A percentile compares a stretch with the other conserved stretches of the same genome.
Conservation (phyloP, 164 flowering plant species). For the Chimonanthus praecox region DNA sequence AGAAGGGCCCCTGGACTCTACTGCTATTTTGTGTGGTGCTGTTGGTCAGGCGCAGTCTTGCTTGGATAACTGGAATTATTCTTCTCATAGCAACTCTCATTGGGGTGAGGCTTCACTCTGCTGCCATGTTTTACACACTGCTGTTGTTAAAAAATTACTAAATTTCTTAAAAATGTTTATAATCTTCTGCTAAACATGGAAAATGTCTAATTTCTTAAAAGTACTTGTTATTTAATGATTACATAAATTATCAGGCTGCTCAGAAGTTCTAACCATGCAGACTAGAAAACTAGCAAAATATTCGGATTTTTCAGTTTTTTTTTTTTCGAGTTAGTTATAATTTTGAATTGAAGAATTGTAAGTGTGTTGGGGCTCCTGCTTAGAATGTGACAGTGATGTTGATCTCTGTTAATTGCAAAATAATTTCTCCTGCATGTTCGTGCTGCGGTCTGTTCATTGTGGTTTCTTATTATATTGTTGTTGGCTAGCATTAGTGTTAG, state of each 20-base stretch:
- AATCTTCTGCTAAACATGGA: neutral
- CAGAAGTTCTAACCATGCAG: neutral
- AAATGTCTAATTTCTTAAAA: neutral
- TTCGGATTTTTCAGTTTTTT: neutral
- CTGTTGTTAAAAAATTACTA: neutral
- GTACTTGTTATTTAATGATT: neutral
- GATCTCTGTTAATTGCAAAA: no score
- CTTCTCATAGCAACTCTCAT: constrained; percentile 73
- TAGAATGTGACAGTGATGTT: no score
- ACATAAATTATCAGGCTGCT: neutral
- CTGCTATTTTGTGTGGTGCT: constrained; percentile 16
- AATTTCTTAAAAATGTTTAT: neutral
- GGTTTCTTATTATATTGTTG: no score
- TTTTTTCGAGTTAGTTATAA: no score
- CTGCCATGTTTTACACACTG: neutral
- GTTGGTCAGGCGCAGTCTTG: constrained; percentile 70
- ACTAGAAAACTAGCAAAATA: neutral
- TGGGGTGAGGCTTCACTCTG: constrained; percentile 58
- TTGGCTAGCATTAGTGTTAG: no score
- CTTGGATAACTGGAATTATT: constrained; percentile 91
- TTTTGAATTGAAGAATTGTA: no score
- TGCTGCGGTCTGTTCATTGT: no score
- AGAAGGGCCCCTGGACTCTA: constrained; percentile 8
- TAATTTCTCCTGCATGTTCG: no score
- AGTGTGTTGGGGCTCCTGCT: no score